Evolutionary conservation across 768 basidiomycete species (phyloP).

Genomic region (Auricularia auricula-judae): DNA sequence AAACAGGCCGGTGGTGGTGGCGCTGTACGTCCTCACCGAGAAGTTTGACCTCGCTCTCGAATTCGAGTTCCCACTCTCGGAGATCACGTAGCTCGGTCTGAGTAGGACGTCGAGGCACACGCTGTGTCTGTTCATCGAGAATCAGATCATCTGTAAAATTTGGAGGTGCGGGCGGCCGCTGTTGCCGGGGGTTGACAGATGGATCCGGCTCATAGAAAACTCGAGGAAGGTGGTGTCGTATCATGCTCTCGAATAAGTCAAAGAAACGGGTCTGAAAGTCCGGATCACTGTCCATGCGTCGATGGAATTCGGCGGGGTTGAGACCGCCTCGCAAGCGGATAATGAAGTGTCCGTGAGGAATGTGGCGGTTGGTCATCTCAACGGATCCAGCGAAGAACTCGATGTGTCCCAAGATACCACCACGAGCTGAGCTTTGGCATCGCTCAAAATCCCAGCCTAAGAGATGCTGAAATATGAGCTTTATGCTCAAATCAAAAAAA

Average conservation of each 20-base stretch:
- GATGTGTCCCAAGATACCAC: too few relatives aligned
- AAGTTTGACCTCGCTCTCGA: slow-evolving; percentile 12
- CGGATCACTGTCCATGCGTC: slow-evolving; percentile 1
- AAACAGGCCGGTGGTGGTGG: slow-evolving; percentile 13
- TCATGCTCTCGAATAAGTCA: slow-evolving; percentile 22
- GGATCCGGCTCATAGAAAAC: slow-evolving; percentile 12
- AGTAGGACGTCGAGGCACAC: too few relatives aligned
- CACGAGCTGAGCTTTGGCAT: not conserved
- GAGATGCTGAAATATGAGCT: slow-evolving; percentile 16
- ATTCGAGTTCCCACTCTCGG: slow-evolving; percentile 8
- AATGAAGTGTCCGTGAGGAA: too few relatives aligned
- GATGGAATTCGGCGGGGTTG: too few relatives aligned
- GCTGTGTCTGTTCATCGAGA: too few relatives aligned
- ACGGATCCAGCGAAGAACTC: too few relatives aligned
- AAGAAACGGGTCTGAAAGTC: slow-evolving; percentile 17
- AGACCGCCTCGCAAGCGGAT: too few relatives aligned
- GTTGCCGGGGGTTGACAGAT: slow-evolving; percentile 12
- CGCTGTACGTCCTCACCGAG: slow-evolving; percentile 15
- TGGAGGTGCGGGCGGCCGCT: slow-evolving; percentile 15
- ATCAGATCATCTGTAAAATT: too few relatives aligned
- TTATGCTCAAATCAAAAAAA: slow-evolving; percentile 20
- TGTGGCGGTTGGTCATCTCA: too few relatives aligned
- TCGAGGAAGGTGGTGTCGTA: slow-evolving; percentile 20
- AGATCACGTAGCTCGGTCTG: not conserved
- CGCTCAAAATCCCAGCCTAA: slow-evolving; percentile 18